A percentile compares a stretch with the other conserved stretches of the same genome.
Evolutionary conservation across 768 basidiomycete species (phyloP).

Genomic region (Porphyrellus cyaneotinctus): DNA sequence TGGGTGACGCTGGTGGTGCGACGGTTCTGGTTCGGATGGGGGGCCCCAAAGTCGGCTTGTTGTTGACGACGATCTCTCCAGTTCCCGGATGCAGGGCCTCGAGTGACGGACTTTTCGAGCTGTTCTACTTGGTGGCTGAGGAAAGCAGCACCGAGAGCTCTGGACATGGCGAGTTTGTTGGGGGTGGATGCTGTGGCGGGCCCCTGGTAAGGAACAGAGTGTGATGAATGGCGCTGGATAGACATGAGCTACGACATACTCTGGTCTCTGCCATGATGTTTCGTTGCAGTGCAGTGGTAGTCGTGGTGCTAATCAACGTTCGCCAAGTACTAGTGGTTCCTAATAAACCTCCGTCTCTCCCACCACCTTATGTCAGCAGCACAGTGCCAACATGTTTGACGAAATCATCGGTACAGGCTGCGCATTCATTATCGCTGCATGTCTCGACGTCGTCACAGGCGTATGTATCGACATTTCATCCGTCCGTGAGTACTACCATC

Average conservation of each 20-base stretch:
- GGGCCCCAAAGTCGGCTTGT: conserved; percentile 12
- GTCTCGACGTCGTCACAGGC: conserved; percentile 21
- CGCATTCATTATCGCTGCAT: conserved; percentile 11
- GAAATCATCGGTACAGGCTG: conserved; percentile 21
- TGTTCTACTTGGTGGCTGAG: conserved; percentile 86
- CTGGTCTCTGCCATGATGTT: conserved; percentile 20
- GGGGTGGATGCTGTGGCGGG: conserved; percentile 28
- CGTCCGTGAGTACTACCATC: conserved; percentile 14
- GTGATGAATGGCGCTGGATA: background rate
- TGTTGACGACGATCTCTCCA: conserved; percentile 53
- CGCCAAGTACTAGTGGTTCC: background rate
- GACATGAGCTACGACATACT: background rate
- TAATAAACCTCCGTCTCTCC: background rate
- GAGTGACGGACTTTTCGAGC: conserved; percentile 70
- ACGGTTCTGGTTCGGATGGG: conserved; percentile 17
- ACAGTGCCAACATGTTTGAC: conserved; percentile 15
- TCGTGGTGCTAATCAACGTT: background rate
- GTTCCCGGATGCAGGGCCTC: conserved; percentile 50
- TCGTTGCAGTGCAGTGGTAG: background rate
- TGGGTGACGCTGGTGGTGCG: conserved; percentile 11
- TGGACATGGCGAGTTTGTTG: conserved; percentile 77
- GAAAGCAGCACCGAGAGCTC: conserved; percentile 83
- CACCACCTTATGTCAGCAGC: conserved; percentile 16
- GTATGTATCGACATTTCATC: conserved; percentile 24
- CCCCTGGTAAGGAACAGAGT: conserved; percentile 7